Base-by-base conservation (phyloP, 805 yeast species). In the Myxozyma sirexii region DNA sequence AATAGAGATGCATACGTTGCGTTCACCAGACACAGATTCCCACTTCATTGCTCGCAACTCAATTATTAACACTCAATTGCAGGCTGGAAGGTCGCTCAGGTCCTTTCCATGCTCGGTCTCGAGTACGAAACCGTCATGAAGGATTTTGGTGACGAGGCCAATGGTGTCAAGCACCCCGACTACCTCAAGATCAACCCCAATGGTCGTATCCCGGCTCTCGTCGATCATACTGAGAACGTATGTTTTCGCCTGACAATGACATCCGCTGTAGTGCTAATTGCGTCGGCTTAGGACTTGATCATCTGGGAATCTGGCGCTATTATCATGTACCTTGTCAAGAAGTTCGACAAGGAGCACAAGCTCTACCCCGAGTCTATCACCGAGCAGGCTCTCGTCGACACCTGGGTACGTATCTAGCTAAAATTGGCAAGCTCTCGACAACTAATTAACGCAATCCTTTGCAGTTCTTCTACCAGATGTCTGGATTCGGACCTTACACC, bases 301-400 rank as follows among this genome's bases (percentile, higher is more conserved):
- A 80, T 89, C 29, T 89, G 96, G 96, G 96, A 89, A 74, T 85
- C 90, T 0, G 96, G 96, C 4, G 89, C 96, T n/a, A 88, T 89
- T 42, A 85, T 88, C 60, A 75, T 87, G 49, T 90, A 89, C 72
- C 75, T 89, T 62, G 91, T 87, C 8, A 83, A 87, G 65, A 86
- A 85, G 70, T 64, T 53, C 62, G 67, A 64, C 52, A 37, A 47
- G 46, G 91, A 88, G 88, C 66, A 62, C 64, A 60, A 56, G 59
- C 61, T 62, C 51, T 62, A 62, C 59, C 66, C 66, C 42, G 66
- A 37, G 27, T 47, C 61, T 23, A 26, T 62, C 43, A 59, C 46
- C 49, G 66, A 62, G 46, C 66, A 62, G 50, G 66, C 66, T 26
- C 56, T 60, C 29, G 66, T 62, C 37, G 66, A 62, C 59, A 62